Percentiles rank a stretch among this genome's conserved stretches.
phyloP scores from a whole-genome alignment of 257 asterid genomes.

The Apocynum venetum region DNA sequence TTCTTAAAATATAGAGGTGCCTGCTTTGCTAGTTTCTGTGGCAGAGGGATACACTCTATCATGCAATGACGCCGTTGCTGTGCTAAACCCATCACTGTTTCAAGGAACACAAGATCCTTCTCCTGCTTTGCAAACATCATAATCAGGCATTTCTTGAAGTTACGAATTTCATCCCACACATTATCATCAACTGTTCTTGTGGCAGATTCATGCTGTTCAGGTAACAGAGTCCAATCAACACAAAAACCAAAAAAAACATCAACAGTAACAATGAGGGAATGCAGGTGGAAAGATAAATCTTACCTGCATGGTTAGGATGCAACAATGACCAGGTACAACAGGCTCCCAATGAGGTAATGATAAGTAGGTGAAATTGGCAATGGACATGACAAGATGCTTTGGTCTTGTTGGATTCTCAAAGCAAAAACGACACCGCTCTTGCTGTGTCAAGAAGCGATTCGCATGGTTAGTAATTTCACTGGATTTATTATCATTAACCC shows the following conservation, averaged over 20 bases:
- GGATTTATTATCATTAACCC: slow-evolving; percentile 34
- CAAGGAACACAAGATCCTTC: slow-evolving; percentile 74
- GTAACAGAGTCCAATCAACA: slow-evolving; percentile 13
- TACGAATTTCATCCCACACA: slow-evolving; percentile 91
- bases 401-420: slow-evolving; percentile 85
- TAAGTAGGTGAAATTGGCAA: slow-evolving; percentile 82
- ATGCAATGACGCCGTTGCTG: slow-evolving; percentile 81
- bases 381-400: slow-evolving; percentile 77
- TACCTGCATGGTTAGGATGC: slow-evolving; percentile 90
- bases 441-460: slow-evolving; percentile 66
- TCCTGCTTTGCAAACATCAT: slow-evolving; percentile 92
- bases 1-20: slow-evolving; percentile 93
- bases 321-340: slow-evolving; percentile 78
- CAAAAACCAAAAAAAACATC: background rate
- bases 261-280: background rate
- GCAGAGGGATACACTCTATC: slow-evolving; percentile 88
- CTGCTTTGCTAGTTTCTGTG: slow-evolving; percentile 73
- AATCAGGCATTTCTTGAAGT: slow-evolving; percentile 95
- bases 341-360: slow-evolving; percentile 75
- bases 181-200: slow-evolving; percentile 80
- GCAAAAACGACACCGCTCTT: slow-evolving; percentile 87
- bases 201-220: slow-evolving; percentile 77
- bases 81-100: slow-evolving; percentile 82
- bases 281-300: background rate
- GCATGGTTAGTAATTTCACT: slow-evolving; percentile 48